Percentiles rank a stretch among this genome's conserved stretches.
Conservation (phyloP, 1,139 yeast species). For the Oligophagozyma castellii region DNA sequence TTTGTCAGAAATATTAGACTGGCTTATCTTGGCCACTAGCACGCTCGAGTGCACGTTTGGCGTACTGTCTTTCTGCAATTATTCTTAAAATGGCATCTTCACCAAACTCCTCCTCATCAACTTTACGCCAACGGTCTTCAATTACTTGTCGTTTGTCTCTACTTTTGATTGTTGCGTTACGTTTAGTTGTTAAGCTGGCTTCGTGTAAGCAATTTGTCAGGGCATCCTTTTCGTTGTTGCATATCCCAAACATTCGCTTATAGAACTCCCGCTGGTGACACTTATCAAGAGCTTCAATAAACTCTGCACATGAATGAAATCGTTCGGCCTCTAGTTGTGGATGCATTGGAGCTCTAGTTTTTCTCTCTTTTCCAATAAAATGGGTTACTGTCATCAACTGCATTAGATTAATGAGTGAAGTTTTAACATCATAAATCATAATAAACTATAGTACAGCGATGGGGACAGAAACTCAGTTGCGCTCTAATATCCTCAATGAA, state of each 20-base stretch:
- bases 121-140: constrained; percentile 43
- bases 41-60: too few relatives aligned
- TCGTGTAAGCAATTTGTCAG: constrained; percentile 66
- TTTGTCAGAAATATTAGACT: too few relatives aligned
- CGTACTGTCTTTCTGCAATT: constrained; percentile 37
- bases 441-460: too few relatives aligned
- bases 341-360: too few relatives aligned
- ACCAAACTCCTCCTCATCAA: constrained; percentile 70
- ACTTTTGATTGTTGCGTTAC: constrained; percentile 44
- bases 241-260: constrained; percentile 66
- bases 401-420: too few relatives aligned
- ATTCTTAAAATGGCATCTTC: constrained; percentile 59
- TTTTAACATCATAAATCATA: too few relatives aligned
- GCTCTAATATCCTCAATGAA: too few relatives aligned
- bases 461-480: too few relatives aligned
- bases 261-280: constrained; percentile 69
- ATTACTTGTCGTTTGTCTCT: constrained; percentile 42
- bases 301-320: constrained; percentile 49
- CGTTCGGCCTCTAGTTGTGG: constrained; percentile 31
- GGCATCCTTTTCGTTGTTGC: constrained; percentile 76
- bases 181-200: constrained; percentile 58
- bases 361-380: too few relatives aligned
- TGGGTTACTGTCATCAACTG: too few relatives aligned
- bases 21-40: too few relatives aligned
- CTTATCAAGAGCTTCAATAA: constrained; percentile 79